Conservation (phyloP, 306 rosid species). For the Trifolium pratense region DNA sequence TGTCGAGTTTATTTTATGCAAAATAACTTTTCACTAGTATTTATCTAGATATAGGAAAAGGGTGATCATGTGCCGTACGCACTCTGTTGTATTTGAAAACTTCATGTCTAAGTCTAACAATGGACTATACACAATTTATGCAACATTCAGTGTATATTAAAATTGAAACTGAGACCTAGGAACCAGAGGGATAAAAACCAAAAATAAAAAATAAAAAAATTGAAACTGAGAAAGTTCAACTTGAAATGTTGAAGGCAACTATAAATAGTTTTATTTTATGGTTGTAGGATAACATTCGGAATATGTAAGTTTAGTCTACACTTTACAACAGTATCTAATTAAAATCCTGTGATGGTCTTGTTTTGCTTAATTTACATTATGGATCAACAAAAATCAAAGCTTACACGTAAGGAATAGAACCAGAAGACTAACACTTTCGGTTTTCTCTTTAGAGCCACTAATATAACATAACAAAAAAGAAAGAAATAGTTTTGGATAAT, state of each 20-base stretch:
- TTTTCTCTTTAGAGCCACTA: slow-evolving; percentile 3
- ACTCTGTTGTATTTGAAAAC: slow-evolving; percentile 9
- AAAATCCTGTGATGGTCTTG: background rate
- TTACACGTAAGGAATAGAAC: background rate
- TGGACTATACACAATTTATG: background rate
- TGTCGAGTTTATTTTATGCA: slow-evolving; percentile 18
- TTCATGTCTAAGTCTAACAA: slow-evolving; percentile 1
- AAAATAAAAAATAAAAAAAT: no score
- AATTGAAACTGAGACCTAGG: background rate
- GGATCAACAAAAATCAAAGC: slow-evolving; percentile 20
- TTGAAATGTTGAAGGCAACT: slow-evolving; percentile 11
- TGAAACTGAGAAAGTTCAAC: background rate
- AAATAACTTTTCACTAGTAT: background rate
- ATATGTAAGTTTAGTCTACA: slow-evolving; percentile 2
- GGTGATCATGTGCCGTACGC: background rate
- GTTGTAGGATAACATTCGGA: background rate
- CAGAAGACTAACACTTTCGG: slow-evolving; percentile 9
- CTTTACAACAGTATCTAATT: slow-evolving; percentile 1
- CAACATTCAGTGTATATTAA: background rate
- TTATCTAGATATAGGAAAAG: slow-evolving; percentile 3
- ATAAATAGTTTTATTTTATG: slow-evolving; percentile 10
- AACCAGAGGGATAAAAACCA: no score
- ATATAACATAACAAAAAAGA: background rate
- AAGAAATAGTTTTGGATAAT: slow-evolving; percentile 6
- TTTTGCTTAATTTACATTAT: slow-evolving; percentile 6